Evolutionary conservation across 2,329 filamentous ascomycete genomes (phyloP).

Genomic region (Pseudogymnoascus sp.): DNA sequence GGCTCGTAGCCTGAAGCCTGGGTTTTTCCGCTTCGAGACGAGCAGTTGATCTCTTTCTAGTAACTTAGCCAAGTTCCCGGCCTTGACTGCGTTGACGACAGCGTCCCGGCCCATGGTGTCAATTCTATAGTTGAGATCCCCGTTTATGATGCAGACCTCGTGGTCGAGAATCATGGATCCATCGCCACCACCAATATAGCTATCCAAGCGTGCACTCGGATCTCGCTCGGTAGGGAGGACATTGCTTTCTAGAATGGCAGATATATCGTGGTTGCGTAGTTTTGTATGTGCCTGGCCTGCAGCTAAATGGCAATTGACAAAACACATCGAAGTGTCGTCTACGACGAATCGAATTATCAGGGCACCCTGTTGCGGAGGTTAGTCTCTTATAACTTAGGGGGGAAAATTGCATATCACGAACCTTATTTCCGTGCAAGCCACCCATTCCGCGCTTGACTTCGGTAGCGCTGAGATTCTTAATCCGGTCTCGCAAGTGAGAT

Average conservation of each 20-base stretch:
- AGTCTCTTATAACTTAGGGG: constrained; percentile 9
- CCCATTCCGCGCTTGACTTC: constrained; percentile 97
- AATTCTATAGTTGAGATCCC: constrained; percentile 96
- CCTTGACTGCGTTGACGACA: constrained; percentile 76
- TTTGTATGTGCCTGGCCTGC: constrained; percentile 87
- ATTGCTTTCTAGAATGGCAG: constrained; percentile 74
- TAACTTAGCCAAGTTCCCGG: constrained; percentile 74
- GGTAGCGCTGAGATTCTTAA: constrained; percentile 67
- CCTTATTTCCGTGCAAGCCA: constrained; percentile 89
- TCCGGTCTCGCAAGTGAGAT: constrained; percentile 63
- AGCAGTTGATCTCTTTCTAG: constrained; percentile 91
- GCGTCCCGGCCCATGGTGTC: constrained; percentile 93
- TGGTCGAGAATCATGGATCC: constrained; percentile 93
- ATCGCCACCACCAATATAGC: constrained; percentile 85
- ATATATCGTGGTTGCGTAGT: constrained; percentile 85
- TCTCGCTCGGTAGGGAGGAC: constrained; percentile 68
- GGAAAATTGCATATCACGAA: constrained; percentile 19
- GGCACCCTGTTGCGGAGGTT: constrained; percentile 50
- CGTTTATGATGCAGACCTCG: constrained; percentile 93
- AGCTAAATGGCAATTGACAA: constrained; percentile 94
- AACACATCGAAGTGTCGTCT: constrained; percentile 89
- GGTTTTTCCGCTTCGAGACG: constrained; percentile 80
- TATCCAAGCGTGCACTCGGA: constrained; percentile 59
- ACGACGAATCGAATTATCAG: constrained; percentile 85
- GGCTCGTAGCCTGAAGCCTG: constrained; percentile 76